Base-by-base conservation (phyloP, 1,284 basidiomycete genomes). In the Cutaneotrichosporon arboriforme region DNA sequence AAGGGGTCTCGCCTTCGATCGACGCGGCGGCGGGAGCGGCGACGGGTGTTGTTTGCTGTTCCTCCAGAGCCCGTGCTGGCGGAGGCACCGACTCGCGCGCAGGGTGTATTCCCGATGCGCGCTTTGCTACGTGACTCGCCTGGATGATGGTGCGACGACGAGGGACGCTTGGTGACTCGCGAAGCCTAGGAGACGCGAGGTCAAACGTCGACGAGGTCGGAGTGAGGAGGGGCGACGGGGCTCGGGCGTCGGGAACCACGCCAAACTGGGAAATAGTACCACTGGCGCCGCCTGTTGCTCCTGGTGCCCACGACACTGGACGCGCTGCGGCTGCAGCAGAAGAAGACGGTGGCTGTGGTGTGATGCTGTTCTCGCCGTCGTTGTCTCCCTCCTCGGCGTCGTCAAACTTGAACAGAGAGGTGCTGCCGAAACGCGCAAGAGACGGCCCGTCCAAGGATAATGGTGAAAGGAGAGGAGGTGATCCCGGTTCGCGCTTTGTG, bases 141-240 rank as follows among this genome's bases (percentile, higher is more conserved):
- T 67, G 58, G 41, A 72, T 52, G 33, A 73, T 55, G 1, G 68
- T 71, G 18, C 65, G 56, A n/a, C 67, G 55, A 23, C 68, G 54
- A 3, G 69, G 64, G 10, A 73, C 51, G 15, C 60, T 60, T 1
- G 69, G 62, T 1, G 67, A 63, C 17, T 65, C 56, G 33, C 59
- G 57, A 5, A 70, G 57, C 13, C 66, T 55, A 10, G 64, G 59
- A 8, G 55, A 54, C 23, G 48, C 45, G 35, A 52, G 51, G 34
- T 52, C 61, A 41, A 59, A 59, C 33, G 40, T 45, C 18, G 41
- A 20, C 36, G 40, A 38, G 18, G 42, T 52, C 10, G 57, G 57
- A 22, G 56, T 54, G 40, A 48, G 43, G 14, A 45, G 31, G 22
- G 52, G 55, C 41, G 39, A 57, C 17, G 37, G 49, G 36, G 44